Evolutionary conservation across 2,329 filamentous ascomycete genomes (phyloP).

Genomic region (Aspergillus cejpii): DNA sequence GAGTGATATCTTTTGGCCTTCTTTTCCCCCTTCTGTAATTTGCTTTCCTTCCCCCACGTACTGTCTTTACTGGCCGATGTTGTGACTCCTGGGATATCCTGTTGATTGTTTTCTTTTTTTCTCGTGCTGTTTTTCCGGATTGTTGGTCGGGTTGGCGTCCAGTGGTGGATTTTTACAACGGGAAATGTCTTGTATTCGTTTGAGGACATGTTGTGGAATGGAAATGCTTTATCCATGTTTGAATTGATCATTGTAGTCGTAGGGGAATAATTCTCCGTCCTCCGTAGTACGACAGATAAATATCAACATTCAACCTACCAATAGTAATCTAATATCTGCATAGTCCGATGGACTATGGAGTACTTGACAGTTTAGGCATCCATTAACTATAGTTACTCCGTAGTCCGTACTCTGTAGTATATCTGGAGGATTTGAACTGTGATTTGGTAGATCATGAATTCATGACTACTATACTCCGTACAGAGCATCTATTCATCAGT

Average conservation of each 20-base stretch:
- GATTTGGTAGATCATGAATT: not conserved
- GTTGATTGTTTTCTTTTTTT: constrained; percentile 15
- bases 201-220: constrained; percentile 17
- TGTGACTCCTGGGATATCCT: constrained; percentile 23
- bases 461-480: not conserved
- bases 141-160: constrained; percentile 33
- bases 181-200: constrained; percentile 23
- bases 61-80: constrained; percentile 15
- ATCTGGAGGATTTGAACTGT: not conserved
- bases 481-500: too few relatives aligned
- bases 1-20: constrained; percentile 15
- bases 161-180: constrained; percentile 30
- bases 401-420: too few relatives aligned
- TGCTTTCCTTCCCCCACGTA: constrained; percentile 20
- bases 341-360: too few relatives aligned
- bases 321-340: too few relatives aligned
- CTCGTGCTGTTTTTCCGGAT: constrained; percentile 17
- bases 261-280: too few relatives aligned
- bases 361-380: too few relatives aligned
- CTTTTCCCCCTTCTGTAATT: constrained; percentile 26
- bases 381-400: too few relatives aligned
- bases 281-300: too few relatives aligned
- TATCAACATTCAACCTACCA: too few relatives aligned
- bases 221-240: constrained; percentile 14
- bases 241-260: not conserved